Evolutionary conservation across 75 land plant species (phyloP).

Genomic region (Azolla pinnata): DNA sequence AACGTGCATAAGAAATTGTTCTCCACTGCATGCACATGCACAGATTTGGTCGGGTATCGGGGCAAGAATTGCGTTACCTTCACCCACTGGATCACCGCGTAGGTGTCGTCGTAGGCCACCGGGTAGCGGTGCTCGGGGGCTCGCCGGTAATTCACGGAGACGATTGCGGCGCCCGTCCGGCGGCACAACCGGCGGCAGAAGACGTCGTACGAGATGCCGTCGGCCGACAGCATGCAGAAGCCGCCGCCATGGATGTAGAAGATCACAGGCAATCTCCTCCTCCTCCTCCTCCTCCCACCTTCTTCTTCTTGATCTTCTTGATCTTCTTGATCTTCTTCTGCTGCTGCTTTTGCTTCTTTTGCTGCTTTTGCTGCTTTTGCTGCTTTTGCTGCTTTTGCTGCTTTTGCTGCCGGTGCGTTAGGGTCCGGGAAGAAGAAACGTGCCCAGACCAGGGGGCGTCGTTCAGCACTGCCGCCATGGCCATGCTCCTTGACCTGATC

Average conservation of each 20-base stretch:
- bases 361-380: too few species aligned
- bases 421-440: conserved; percentile 49
- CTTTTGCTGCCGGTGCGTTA: not conserved
- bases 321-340: not conserved
- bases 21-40: too few species aligned
- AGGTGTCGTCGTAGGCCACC: conserved; percentile 55
- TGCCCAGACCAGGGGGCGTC: conserved; percentile 50
- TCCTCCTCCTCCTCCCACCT: too few species aligned
- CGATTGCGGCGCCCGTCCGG: conserved; percentile 33
- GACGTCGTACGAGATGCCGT: conserved; percentile 30
- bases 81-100: conserved; percentile 41
- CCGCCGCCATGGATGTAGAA: conserved; percentile 91
- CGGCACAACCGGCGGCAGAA: conserved; percentile 48
- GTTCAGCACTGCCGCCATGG: too few species aligned
- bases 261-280: conserved; percentile 48
- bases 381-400: too few species aligned
- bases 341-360: not conserved
- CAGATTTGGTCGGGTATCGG: too few species aligned
- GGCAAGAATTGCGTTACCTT: not conserved
- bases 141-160: conserved; percentile 72
- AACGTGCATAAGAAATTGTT: too few species aligned
- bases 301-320: too few species aligned
- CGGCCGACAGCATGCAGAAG: conserved; percentile 37
- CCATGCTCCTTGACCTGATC: too few species aligned
- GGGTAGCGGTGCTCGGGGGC: conserved; percentile 61